Conservation (phyloP, 495 filamentous ascomycete genomes). For the Penicillium fimorum region DNA sequence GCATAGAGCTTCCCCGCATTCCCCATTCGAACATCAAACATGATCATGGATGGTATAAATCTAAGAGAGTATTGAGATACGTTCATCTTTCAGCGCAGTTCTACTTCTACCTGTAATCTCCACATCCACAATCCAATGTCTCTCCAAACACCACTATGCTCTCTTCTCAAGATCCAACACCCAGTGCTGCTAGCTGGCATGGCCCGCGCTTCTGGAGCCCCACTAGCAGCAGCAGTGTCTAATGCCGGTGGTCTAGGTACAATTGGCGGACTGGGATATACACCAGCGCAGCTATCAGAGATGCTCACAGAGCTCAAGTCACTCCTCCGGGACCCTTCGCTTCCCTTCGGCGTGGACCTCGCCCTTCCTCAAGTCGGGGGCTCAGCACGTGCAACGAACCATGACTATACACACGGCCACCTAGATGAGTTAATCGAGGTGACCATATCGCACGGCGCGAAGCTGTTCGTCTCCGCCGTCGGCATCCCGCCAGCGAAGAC, state of each 20-base stretch:
- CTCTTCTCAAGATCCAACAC: constrained; percentile 71
- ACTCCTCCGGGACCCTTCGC: constrained; percentile 55
- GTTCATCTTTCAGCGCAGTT: neutral
- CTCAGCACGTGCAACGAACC: constrained; percentile 77
- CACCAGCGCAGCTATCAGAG: constrained; percentile 68
- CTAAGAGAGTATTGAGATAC: neutral
- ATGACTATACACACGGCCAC: constrained; percentile 85
- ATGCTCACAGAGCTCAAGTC: constrained; percentile 83
- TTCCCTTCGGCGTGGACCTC: constrained; percentile 86
- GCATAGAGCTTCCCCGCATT: constrained; percentile 33
- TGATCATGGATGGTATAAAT: neutral
- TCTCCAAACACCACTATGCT: constrained; percentile 73
- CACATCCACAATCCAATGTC: constrained; percentile 30
- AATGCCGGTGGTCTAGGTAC: constrained; percentile 86
- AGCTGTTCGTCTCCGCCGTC: constrained; percentile 78
- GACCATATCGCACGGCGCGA: constrained; percentile 71
- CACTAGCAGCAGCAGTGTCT: constrained; percentile 80
- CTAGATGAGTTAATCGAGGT: constrained; percentile 81
- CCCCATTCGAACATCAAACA: neutral
- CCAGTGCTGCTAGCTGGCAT: constrained; percentile 87
- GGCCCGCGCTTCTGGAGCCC: constrained; percentile 74
- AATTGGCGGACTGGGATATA: constrained; percentile 84
- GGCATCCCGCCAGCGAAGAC: constrained; percentile 71
- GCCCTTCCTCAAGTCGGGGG: constrained; percentile 83
- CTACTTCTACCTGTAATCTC: neutral